These are phyloP conservation scores for Pseudodiploospora longispora DNA, from an alignment of 2,329 filamentous ascomycete genomes.

Conservation along the genomic window DNA sequence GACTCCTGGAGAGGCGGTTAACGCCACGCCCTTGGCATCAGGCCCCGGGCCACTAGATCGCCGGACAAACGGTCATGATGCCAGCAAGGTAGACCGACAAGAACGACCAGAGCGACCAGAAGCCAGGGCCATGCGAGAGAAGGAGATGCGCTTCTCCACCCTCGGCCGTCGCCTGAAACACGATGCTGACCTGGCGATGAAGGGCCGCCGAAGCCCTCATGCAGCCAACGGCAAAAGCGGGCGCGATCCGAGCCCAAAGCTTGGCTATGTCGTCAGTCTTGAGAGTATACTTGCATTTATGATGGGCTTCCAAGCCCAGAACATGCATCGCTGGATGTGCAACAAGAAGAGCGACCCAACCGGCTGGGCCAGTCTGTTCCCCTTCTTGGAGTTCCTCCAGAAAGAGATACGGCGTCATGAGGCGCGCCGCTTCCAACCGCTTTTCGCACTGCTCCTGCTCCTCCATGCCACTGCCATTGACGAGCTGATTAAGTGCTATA, in stretches of 20 bases:
- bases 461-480: slow-evolving; percentile 38
- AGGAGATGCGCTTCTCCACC: slow-evolving; percentile 27
- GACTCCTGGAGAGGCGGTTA: slow-evolving; percentile 40
- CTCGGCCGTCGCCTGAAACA: slow-evolving; percentile 48
- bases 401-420: slow-evolving; percentile 28
- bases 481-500: slow-evolving; percentile 33
- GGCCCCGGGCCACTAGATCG: slow-evolving; percentile 16
- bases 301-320: slow-evolving; percentile 42
- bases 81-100: slow-evolving; percentile 12
- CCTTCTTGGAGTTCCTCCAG: slow-evolving; percentile 34
- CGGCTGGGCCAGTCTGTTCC: slow-evolving; percentile 37
- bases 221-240: slow-evolving; percentile 14
- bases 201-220: slow-evolving; percentile 14
- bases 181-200: slow-evolving; percentile 38
- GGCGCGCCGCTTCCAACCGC: slow-evolving; percentile 25
- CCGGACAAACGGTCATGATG: slow-evolving; percentile 25
- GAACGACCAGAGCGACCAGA: slow-evolving; percentile 9
- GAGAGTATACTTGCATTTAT: slow-evolving; percentile 47
- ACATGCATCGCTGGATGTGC: slow-evolving; percentile 35
- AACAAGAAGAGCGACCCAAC: slow-evolving; percentile 33
- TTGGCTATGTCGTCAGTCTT: slow-evolving; percentile 35
- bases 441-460: slow-evolving; percentile 34
- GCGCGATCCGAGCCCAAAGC: slow-evolving; percentile 28
- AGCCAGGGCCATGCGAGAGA: slow-evolving; percentile 23
- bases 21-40: slow-evolving; percentile 20